Conservation (phyloP, 768 basidiomycete species). For the Tubosaeta sp. region DNA sequence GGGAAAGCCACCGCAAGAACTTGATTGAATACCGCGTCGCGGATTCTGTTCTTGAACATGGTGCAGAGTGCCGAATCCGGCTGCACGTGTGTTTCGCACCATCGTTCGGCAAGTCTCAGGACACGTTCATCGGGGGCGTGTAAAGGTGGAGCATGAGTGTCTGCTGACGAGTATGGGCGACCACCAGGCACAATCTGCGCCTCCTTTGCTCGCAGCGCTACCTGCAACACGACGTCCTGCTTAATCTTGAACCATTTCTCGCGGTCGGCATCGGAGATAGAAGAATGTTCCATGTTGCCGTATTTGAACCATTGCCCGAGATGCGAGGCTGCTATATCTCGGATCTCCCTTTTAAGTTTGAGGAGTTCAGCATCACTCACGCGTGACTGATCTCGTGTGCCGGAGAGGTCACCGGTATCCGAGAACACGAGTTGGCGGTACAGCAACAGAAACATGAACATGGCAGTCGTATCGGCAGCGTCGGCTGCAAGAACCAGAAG, state of each 20-base stretch:
- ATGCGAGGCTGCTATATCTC: slow-evolving; percentile 56
- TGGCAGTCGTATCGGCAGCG: slow-evolving; percentile 64
- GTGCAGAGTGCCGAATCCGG: slow-evolving; percentile 52
- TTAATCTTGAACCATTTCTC: slow-evolving; percentile 54
- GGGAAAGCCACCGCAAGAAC: slow-evolving; percentile 54
- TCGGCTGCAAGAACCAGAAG: slow-evolving; percentile 64
- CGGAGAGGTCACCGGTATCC: slow-evolving; percentile 33
- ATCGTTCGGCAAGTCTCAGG: slow-evolving; percentile 60
- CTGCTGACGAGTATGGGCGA: slow-evolving; percentile 24
- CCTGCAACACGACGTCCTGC: slow-evolving; percentile 68
- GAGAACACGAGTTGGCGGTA: slow-evolving; percentile 71
- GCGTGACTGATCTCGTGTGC: slow-evolving; percentile 31
- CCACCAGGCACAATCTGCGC: slow-evolving; percentile 27
- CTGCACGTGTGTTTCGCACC: slow-evolving; percentile 67
- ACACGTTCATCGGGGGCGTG: slow-evolving; percentile 46
- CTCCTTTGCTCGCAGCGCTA: slow-evolving; percentile 64
- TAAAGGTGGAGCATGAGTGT: slow-evolving; percentile 19
- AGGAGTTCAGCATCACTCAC: slow-evolving; percentile 52
- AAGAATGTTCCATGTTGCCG: slow-evolving; percentile 22
- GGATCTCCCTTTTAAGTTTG: slow-evolving; percentile 69
- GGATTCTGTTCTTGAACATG: slow-evolving; percentile 60
- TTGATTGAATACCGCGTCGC: slow-evolving; percentile 57
- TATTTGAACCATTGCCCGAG: slow-evolving; percentile 57
- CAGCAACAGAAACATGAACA: slow-evolving; percentile 79
- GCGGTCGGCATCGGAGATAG: slow-evolving; percentile 35